These are phyloP conservation scores for Breynia disticha DNA, from an alignment of 441 rosid species.

Conservation along the genomic window DNA sequence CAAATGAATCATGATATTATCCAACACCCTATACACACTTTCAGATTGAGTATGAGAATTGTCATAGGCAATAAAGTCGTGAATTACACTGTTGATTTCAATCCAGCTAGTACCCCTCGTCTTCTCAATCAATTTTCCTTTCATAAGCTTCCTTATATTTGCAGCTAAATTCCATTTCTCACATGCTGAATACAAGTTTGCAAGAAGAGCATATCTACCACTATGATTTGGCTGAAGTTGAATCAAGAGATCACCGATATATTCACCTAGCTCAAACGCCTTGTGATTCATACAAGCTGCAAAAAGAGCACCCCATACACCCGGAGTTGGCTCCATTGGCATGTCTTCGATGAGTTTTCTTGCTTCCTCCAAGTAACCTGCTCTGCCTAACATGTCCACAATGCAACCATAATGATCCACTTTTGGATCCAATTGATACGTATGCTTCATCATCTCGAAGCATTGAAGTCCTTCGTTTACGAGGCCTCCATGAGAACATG, in stretches of 20 bases:
- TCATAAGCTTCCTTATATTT: conserved; percentile 50
- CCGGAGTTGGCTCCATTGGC: conserved; percentile 58
- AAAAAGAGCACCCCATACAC: conserved; percentile 50
- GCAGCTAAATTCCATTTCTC: conserved; percentile 57
- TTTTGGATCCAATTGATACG: conserved; percentile 45
- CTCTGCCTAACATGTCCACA: conserved; percentile 66
- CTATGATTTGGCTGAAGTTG: conserved; percentile 46
- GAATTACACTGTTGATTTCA: conserved; percentile 22
- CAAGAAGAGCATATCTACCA: conserved; percentile 53
- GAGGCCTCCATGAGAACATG: conserved; percentile 68
- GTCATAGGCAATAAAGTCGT: conserved; percentile 24
- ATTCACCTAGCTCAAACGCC: conserved; percentile 33
- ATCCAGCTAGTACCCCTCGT: conserved; percentile 78
- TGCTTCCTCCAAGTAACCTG: conserved; percentile 53
- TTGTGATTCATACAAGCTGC: conserved; percentile 61
- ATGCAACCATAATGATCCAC: conserved; percentile 72
- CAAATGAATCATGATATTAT: conserved; percentile 11
- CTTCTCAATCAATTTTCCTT: conserved; percentile 46
- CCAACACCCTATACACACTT: conserved; percentile 18
- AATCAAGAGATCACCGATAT: conserved; percentile 33
- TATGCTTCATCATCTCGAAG: conserved; percentile 41
- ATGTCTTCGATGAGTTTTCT: conserved; percentile 47
- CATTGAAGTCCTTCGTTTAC: conserved; percentile 45
- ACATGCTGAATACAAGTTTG: conserved; percentile 49
- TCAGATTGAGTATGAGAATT: conserved; percentile 13